phyloP scores from a whole-genome alignment of 169 alveolate genomes.

The Theileria luwenshuni region DNA sequence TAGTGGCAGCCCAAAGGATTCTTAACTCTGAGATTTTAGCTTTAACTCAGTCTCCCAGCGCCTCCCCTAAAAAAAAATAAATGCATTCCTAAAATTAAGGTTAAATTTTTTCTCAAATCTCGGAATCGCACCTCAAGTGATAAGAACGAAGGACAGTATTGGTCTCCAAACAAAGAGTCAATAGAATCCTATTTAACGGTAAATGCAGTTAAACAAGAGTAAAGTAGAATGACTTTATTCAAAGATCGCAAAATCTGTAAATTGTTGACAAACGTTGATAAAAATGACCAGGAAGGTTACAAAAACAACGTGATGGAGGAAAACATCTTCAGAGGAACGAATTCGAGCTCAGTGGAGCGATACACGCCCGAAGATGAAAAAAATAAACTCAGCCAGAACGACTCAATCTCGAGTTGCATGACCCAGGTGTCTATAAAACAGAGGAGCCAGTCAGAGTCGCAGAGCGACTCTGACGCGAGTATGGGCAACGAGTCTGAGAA shows the following conservation, averaged over 20 bases:
- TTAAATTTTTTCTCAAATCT: neutral
- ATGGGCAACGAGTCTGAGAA: conserved; percentile 3
- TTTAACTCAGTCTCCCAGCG: conserved; percentile 1
- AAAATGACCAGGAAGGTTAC: conserved; percentile 22
- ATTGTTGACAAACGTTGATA: conserved; percentile 17
- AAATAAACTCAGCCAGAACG: conserved; percentile 14
- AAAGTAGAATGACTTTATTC: conserved; percentile 13
- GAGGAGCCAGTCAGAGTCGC: conserved; percentile 15
- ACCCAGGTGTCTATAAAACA: conserved; percentile 27
- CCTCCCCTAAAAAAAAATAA: conserved; percentile 6
- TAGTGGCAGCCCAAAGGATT: conserved; percentile 5
- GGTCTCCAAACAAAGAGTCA: too few species aligned
- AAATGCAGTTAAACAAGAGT: neutral
- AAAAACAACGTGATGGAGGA: conserved; percentile 13
- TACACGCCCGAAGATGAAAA: conserved; percentile 12
- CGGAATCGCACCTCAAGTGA: conserved; percentile 6
- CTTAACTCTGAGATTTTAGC: neutral
- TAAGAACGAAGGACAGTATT: neutral
- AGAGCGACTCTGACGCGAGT: neutral
- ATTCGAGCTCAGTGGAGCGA: conserved; percentile 31
- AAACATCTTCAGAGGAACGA: neutral
- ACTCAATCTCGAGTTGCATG: conserved; percentile 30
- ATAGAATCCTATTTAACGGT: too few species aligned
- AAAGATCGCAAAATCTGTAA: conserved; percentile 44
- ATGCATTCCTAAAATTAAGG: neutral